Evolutionary conservation across 2,329 filamentous ascomycete genomes (phyloP).

Genomic region (Dendrostoma leiphaemia): DNA sequence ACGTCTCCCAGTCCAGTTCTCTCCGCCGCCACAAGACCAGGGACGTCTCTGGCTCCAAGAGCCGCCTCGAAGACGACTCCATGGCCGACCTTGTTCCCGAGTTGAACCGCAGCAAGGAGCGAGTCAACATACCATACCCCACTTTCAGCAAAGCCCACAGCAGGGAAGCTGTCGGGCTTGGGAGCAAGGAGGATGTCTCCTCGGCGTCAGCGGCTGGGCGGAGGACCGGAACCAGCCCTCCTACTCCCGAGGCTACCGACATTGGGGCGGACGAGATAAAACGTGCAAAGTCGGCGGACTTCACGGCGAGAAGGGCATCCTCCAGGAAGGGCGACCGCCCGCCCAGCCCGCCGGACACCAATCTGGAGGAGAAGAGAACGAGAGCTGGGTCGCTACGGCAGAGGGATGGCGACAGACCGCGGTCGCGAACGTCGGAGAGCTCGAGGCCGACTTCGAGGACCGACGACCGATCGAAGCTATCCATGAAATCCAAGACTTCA

Average conservation of each 20-base stretch:
- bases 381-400: slow-evolving; percentile 28
- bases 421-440: slow-evolving; percentile 35
- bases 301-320: slow-evolving; percentile 33
- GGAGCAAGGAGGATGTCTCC: slow-evolving; percentile 55
- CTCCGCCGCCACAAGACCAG: slow-evolving; percentile 26
- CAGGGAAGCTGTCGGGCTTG: slow-evolving; percentile 68
- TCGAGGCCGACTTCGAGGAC: slow-evolving; percentile 37
- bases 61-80: slow-evolving; percentile 28
- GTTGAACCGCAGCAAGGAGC: slow-evolving; percentile 41
- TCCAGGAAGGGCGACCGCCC: slow-evolving; percentile 46
- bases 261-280: slow-evolving; percentile 50
- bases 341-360: slow-evolving; percentile 65
- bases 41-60: slow-evolving; percentile 18
- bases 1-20: slow-evolving; percentile 33
- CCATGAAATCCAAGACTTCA: slow-evolving; percentile 53
- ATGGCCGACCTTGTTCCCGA: slow-evolving; percentile 51
- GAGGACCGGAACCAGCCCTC: slow-evolving; percentile 49
- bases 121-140: slow-evolving; percentile 68
- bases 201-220: slow-evolving; percentile 28
- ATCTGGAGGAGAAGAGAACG: slow-evolving; percentile 45
- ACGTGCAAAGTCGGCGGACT: slow-evolving; percentile 48
- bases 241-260: slow-evolving; percentile 73
- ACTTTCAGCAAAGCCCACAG: slow-evolving; percentile 87
- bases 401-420: slow-evolving; percentile 32
- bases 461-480: slow-evolving; percentile 52